Base-by-base conservation (phyloP, 2,329 filamentous ascomycete genomes). In the Fusarium luffae region DNA sequence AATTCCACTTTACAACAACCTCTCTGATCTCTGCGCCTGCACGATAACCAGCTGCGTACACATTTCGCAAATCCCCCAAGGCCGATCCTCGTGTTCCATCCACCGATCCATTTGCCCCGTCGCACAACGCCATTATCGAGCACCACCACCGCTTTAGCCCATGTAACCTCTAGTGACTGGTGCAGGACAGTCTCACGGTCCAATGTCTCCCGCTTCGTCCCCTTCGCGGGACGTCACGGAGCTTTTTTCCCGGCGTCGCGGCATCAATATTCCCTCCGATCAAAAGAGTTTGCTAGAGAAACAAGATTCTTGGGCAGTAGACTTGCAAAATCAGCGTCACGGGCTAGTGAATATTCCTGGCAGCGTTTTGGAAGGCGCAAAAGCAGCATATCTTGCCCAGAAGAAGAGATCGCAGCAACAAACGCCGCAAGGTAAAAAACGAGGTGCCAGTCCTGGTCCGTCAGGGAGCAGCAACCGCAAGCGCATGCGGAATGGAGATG, bases 281-380 rank as follows among this genome's bases (percentile, higher is more conserved):
- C 84, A 85, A 66, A 75, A 75, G 27, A 54, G 56, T 6, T 71
- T 85, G 3, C 73, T 85, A 2, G 76, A 79, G 3, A 59, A 69
- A 1, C 51, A 74, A 5, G 74, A 78, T 54, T 77, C 82, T 3
- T 85, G 83, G 83, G 76, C 76, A 5, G 67, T 75, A 5, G 68
- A 74, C 40, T 50, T 75, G 8, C 74, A 69, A 44, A 69, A 70
- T 16, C 63, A 61, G 11, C 66, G 70, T 19, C 72, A 75, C 12
- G 76, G 74, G 3, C 32, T 72, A 5, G 66, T 69, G 43, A 79
- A 81, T 47, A 68, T 84, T 13, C 83, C 83, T 1, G 59, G 64
- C 4, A 72, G 78, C 41, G 77, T 83, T 12, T 55, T 83, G 19
- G 66, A 81, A 40, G 74, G 73, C 4, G 56, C 79, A 9, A 77